These are phyloP conservation scores for Ogataea allantospora DNA, from an alignment of 805 yeast genomes.

Conservation along the genomic window DNA sequence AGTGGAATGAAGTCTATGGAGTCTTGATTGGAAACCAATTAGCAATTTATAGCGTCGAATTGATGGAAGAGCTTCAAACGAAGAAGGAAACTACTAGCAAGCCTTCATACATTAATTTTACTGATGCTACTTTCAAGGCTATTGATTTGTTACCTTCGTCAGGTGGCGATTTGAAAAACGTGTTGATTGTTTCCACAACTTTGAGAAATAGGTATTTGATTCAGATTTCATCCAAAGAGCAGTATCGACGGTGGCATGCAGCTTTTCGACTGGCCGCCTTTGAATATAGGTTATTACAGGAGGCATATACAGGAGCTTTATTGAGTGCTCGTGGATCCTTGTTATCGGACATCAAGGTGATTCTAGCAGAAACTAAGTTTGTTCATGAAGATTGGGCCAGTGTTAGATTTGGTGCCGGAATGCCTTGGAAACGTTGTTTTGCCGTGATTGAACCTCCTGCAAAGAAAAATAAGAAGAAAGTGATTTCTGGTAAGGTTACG, in stretches of 20 bases:
- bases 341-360: constrained; percentile 80
- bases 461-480: constrained; percentile 43
- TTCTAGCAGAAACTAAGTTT: constrained; percentile 81
- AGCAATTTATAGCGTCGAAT: constrained; percentile 87
- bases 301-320: constrained; percentile 94
- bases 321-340: constrained; percentile 88
- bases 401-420: constrained; percentile 93
- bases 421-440: constrained; percentile 96
- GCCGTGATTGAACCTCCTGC: constrained; percentile 80
- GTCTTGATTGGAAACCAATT: constrained; percentile 86
- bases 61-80: constrained; percentile 50
- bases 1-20: constrained; percentile 93
- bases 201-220: constrained; percentile 82
- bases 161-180: constrained; percentile 68
- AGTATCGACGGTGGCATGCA: constrained; percentile 73
- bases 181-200: constrained; percentile 88
- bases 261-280: constrained; percentile 78
- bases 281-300: constrained; percentile 83
- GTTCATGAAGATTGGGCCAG: constrained; percentile 93
- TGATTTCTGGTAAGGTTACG: constrained; percentile 64
- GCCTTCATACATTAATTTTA: constrained; percentile 85
- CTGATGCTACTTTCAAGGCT: constrained; percentile 84
- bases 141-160: constrained; percentile 61
- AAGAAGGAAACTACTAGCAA: constrained; percentile 29
- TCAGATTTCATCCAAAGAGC: constrained; percentile 67